phyloP scores from a whole-genome alignment of 225 moss, liverwort and hornwort species.

The Sphagnum contortum region DNA sequence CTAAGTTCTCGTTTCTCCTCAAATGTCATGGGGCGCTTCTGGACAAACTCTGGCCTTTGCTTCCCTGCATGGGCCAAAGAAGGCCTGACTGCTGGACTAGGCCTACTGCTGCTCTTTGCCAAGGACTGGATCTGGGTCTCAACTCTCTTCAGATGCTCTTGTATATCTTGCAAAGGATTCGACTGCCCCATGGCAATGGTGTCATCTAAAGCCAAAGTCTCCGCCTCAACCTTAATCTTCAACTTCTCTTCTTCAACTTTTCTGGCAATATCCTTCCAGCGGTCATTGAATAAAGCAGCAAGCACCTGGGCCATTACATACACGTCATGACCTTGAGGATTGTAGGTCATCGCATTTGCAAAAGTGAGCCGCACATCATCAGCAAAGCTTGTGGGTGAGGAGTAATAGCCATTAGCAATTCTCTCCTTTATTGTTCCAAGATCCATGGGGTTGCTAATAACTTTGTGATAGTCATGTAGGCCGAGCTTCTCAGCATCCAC shows the following conservation, averaged over 20 bases:
- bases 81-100: conserved; percentile 19
- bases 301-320: conserved; percentile 58
- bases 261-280: conserved; percentile 58
- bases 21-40: conserved; percentile 63
- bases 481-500: conserved; percentile 73
- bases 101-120: conserved; percentile 17
- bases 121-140: conserved; percentile 43
- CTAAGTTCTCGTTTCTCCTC: conserved; percentile 69
- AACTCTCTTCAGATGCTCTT: conserved; percentile 18
- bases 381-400: conserved; percentile 41
- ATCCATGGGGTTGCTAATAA: conserved; percentile 69
- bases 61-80: conserved; percentile 31
- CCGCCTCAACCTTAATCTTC: conserved; percentile 38
- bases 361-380: conserved; percentile 65
- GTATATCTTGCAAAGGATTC: conserved; percentile 14
- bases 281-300: conserved; percentile 35
- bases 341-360: conserved; percentile 68
- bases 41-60: conserved; percentile 42
- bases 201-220: conserved; percentile 28
- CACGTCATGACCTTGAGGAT: conserved; percentile 57
- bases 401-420: conserved; percentile 37
- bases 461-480: conserved; percentile 65
- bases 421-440: conserved; percentile 69
- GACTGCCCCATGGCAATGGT: neutral
- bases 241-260: conserved; percentile 58